phyloP scores from a whole-genome alignment of 164 flowering plant species.

The Nelumbo lutea region DNA sequence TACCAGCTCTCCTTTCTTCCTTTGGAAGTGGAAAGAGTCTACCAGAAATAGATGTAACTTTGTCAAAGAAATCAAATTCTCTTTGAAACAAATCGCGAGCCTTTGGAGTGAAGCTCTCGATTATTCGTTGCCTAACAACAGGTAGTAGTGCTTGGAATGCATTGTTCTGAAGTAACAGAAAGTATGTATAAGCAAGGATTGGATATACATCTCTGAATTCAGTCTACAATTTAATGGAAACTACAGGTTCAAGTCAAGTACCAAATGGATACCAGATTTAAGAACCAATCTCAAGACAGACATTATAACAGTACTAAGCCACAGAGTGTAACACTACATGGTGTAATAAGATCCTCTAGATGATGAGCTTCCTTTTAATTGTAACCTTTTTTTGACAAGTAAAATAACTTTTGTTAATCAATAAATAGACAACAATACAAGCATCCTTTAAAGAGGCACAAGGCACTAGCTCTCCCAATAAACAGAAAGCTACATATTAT shows the following conservation, averaged over 20 bases:
- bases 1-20: constrained; percentile 94
- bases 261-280: too few species aligned
- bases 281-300: too few species aligned
- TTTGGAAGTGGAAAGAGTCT: constrained; percentile 73
- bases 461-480: too few species aligned
- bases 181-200: constrained; percentile 7
- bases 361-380: too few species aligned
- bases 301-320: background rate
- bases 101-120: constrained; percentile 71
- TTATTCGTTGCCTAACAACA: constrained; percentile 60
- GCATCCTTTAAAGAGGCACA: too few species aligned
- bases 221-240: background rate
- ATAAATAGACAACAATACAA: too few species aligned
- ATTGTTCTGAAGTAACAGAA: constrained; percentile 47
- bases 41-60: constrained; percentile 95
- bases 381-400: too few species aligned
- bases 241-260: background rate
- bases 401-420: too few species aligned
- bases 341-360: too few species aligned
- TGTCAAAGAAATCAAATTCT: constrained; percentile 92
- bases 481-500: too few species aligned
- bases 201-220: constrained; percentile 4
- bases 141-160: constrained; percentile 75
- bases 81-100: constrained; percentile 77
- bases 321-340: too few species aligned